Conservation (phyloP, 2,329 filamentous ascomycete genomes). For the Claviceps capensis region DNA sequence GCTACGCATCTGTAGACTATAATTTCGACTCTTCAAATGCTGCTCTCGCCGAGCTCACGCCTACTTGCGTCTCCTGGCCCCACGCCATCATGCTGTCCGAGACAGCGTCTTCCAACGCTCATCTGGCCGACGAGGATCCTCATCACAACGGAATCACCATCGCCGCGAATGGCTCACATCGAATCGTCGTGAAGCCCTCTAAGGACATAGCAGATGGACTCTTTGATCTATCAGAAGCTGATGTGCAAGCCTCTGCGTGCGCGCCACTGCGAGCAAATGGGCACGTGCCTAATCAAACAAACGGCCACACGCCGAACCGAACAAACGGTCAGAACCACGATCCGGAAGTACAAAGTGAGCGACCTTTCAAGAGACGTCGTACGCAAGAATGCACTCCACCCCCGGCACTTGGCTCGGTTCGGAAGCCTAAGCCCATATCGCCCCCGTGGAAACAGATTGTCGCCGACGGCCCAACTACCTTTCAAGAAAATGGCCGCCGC, state of each 20-base stretch:
- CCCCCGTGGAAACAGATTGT: slow-evolving; percentile 86
- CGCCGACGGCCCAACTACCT: slow-evolving; percentile 78
- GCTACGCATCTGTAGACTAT: slow-evolving; percentile 38
- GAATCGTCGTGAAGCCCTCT: slow-evolving; percentile 11
- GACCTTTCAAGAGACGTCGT: slow-evolving; percentile 53
- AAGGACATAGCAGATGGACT: slow-evolving; percentile 8
- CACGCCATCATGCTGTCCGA: slow-evolving; percentile 41
- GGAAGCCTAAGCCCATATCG: slow-evolving; percentile 44
- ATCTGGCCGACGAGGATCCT: slow-evolving; percentile 18
- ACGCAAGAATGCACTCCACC: slow-evolving; percentile 33
- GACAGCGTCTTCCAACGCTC: slow-evolving; percentile 42
- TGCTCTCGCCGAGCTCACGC: slow-evolving; percentile 40
- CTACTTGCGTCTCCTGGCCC: slow-evolving; percentile 28
- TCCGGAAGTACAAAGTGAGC: slow-evolving; percentile 25
- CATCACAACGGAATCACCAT: slow-evolving; percentile 13
- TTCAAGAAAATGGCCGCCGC: slow-evolving; percentile 58
- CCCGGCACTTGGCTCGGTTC: slow-evolving; percentile 20
- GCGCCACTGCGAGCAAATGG: slow-evolving; percentile 15
- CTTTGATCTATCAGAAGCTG: slow-evolving; percentile 5
- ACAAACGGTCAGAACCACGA: slow-evolving; percentile 46
- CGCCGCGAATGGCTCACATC: slow-evolving; percentile 10
- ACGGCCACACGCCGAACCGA: slow-evolving; percentile 23
- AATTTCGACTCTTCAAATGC: slow-evolving; percentile 45
- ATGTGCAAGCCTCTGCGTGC: slow-evolving; percentile 10
- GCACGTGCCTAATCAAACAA: slow-evolving; percentile 23